phyloP scores from a whole-genome alignment of 805 yeast species.

The Cyberlindnera euphorbiae region DNA sequence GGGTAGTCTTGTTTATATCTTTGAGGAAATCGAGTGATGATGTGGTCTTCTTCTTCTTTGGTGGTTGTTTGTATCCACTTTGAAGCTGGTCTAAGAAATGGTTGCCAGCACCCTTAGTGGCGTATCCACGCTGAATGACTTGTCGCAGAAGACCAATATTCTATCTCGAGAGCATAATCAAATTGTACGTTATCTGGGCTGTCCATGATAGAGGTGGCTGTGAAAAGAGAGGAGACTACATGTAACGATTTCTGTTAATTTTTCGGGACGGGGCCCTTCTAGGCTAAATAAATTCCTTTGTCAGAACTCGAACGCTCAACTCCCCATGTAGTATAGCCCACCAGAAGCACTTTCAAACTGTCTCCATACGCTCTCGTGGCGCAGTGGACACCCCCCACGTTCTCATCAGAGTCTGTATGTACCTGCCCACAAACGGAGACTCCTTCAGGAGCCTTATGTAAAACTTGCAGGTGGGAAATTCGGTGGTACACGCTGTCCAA shows the following conservation, averaged over 20 bases:
- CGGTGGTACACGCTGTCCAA: constrained; percentile 56
- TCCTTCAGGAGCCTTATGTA: background rate
- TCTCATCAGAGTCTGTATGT: constrained; percentile 26
- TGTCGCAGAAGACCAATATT: too few species aligned
- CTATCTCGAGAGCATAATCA: too few species aligned
- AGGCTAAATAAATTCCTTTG: background rate
- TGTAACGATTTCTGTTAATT: too few species aligned
- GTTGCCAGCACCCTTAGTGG: too few species aligned
- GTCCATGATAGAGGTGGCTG: too few species aligned
- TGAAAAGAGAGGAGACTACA: too few species aligned
- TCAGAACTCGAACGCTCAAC: constrained; percentile 7
- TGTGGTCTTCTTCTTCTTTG: background rate
- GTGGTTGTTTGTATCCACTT: too few species aligned
- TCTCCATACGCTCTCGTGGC: constrained; percentile 19
- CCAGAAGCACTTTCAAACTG: background rate
- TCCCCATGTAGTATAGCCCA: background rate
- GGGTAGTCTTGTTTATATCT: background rate
- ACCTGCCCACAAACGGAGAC: constrained; percentile 26
- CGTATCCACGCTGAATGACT: too few species aligned
- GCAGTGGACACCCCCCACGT: constrained; percentile 16
- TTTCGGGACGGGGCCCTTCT: too few species aligned
- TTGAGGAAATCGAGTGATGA: background rate
- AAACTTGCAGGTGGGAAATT: constrained; percentile 49
- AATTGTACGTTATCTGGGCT: too few species aligned
- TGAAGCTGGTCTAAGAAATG: too few species aligned